Evolutionary conservation across 306 rosid genomes (phyloP), one percentile per base, ranked within the genome.

Genomic region (Cicer cuneatum): DNA sequence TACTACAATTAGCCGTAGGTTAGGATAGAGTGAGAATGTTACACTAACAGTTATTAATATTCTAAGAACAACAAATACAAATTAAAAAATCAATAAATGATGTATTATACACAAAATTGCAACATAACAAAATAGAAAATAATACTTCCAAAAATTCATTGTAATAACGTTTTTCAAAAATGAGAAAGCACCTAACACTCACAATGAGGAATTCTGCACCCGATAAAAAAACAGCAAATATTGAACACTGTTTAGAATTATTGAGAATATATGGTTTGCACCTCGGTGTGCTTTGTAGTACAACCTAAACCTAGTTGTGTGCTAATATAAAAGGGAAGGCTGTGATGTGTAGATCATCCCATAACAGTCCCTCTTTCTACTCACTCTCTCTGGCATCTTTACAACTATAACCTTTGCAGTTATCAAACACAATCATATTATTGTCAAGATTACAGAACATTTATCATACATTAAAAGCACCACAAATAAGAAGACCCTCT

Each of bases 401-500:
- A 48, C 42, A 77, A 37, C 63, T 66, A 73, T 13, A 69, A 48
- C 37, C 8, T 63, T 70, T 74, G 65, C 29, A 7, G 39, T 37
- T 54, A 77, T 59, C 33, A 49, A 19, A 66, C 47, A 41, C 38
- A 57, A 33, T 62, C 24, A 35, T 38, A 54, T 14, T 54, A 37
- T 45, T n/a, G n/a, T 19, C 14, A n/a, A 53, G 49, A 53, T 18
- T 69, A 37, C 14, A 5, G 37, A 46, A 57, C 39, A 75, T n/a
- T 18, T 54, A 74, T 43, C 46, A 51, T 59, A 74, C 62, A 67
- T 24, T 67, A 49, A 69, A 80, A 69, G 52, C 52, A 43, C 61
- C 47, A 69, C 74, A 62, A 53, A 62, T 35, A 73, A 37, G 33
- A 73, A 53, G 40, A 69, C 49, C 6, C 10, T 21, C 40, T 53